Base-by-base conservation (phyloP, 2,329 filamentous ascomycete species). In the Nigrospora osmanthi region DNA sequence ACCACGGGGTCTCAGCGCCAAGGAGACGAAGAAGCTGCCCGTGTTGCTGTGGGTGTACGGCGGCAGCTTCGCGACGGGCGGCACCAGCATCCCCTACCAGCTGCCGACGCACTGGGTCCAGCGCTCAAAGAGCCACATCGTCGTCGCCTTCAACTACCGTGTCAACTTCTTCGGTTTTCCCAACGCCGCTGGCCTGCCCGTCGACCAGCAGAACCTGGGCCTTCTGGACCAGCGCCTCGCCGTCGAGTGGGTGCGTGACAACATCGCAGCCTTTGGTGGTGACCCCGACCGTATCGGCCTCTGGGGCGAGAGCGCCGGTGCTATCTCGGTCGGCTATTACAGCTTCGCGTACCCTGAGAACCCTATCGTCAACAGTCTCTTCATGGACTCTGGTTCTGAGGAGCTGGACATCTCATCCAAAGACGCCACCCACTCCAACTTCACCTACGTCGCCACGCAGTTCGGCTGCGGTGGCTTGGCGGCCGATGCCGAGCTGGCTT, bases 221-320 rank as follows among this genome's bases (percentile, higher is more conserved):
- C 54, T 77, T 4, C 60, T 69, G 4, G 74, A 80, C 54, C 72
- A 76, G 52, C 67, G 72, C 4, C 52, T 64, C 11, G 72, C 70
- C 1, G 57, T 76, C 0, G 69, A 75, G 56, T 78, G 73, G 74
- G 58, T 73, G 0, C 62, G 63, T 32, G 59, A 67, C 47, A 75
- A 77, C 52, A 69, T 76, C 35, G 62, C 51, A 6, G 57, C 57
- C 4, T 77, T 78, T 50, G 71, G 72, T 40, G 73, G 74, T 19
- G 68, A 72, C 48, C 54, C 59, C 2, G 47, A 56, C 3, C 58
- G 61, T 11, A 72, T 75, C 47, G 65, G 64, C 2, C 58, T 72
- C 9, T 69, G 67, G 52, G 73, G 73, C 14, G 67, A 72, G 56
- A 72, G 69, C 19, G 69, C 73, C 4, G 72, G 73, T 11, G 57